These are phyloP conservation scores for Fagopyrum homotropicum DNA, from an alignment of 148 eudicot genomes.

Conservation along the genomic window DNA sequence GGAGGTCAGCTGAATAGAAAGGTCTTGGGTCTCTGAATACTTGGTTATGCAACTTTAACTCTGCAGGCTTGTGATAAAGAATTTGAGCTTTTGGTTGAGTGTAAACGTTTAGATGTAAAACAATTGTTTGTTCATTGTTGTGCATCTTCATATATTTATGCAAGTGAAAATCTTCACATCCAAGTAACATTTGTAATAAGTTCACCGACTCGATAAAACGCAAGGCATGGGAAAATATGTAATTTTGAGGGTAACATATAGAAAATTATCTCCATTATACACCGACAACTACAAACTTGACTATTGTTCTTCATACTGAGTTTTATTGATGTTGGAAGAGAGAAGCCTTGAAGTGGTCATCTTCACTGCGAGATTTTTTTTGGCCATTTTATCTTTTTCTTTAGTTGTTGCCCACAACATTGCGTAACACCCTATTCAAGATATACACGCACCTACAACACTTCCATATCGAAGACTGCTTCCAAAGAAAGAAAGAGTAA, in stretches of 20 bases:
- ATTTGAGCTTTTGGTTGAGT: background rate
- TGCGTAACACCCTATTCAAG: conserved; percentile 52
- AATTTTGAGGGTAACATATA: background rate
- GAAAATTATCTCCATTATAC: background rate
- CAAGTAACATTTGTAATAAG: background rate
- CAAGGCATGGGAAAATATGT: background rate
- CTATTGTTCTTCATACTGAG: background rate
- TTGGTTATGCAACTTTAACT: background rate
- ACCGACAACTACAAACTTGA: no score
- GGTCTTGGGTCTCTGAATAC: conserved; percentile 31
- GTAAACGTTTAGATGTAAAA: conserved; percentile 10
- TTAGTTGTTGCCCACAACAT: conserved; percentile 52
- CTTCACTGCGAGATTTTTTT: background rate
- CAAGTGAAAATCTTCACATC: background rate
- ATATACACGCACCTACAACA: conserved; percentile 52
- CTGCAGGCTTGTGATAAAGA: background rate
- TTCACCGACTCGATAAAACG: background rate
- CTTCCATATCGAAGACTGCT: conserved; percentile 70
- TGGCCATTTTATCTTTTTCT: conserved; percentile 26
- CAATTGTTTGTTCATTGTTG: conserved; percentile 3
- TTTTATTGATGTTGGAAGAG: conserved; percentile 23
- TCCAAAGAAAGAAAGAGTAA: conserved; percentile 57
- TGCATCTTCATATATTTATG: background rate
- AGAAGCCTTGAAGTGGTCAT: conserved; percentile 23
- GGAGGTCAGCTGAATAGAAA: conserved; percentile 54